A percentile compares a stretch with the other conserved stretches of the same genome.
These are phyloP conservation scores for Aspergillus baeticus DNA, from an alignment of 495 filamentous ascomycete genomes.

Conservation along the genomic window DNA sequence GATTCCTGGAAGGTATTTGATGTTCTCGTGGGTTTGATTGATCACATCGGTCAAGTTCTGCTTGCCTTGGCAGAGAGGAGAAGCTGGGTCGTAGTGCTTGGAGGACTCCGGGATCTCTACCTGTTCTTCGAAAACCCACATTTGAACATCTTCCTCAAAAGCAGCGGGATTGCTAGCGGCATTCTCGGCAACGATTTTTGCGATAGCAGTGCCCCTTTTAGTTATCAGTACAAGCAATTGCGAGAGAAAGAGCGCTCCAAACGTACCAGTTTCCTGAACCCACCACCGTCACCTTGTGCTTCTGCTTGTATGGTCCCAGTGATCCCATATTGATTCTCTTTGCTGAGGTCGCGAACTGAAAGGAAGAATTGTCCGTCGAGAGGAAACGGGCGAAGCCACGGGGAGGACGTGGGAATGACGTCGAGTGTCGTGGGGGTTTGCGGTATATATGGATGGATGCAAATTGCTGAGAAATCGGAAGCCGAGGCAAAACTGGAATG, in stretches of 20 bases:
- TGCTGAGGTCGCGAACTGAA: conserved; percentile 1
- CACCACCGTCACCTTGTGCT: conserved; percentile 92
- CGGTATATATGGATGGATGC: conserved; percentile 9
- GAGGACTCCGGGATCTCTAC: conserved; percentile 67
- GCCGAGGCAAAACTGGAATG: conserved; percentile 21
- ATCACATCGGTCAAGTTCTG: conserved; percentile 89
- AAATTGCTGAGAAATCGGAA: conserved; percentile 12
- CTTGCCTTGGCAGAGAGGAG: conserved; percentile 55
- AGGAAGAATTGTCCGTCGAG: conserved; percentile 13
- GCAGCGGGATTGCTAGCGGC: conserved; percentile 69
- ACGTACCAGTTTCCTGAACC: conserved; percentile 95
- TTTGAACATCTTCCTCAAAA: conserved; percentile 87
- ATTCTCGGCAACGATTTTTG: conserved; percentile 96
- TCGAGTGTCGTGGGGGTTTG: background rate
- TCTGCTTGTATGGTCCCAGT: conserved; percentile 51
- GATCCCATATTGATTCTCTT: conserved; percentile 37
- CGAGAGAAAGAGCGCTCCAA: background rate
- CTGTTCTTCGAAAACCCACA: conserved; percentile 96
- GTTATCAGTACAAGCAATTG: background rate
- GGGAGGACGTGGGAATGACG: background rate
- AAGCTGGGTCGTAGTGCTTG: conserved; percentile 56
- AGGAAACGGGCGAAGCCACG: conserved; percentile 16
- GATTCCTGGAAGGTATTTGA: conserved; percentile 92
- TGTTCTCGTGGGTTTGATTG: conserved; percentile 91
- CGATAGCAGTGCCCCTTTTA: conserved; percentile 85